Conservation (phyloP, 2,329 filamentous ascomycete genomes). For the Alternaria sp. region DNA sequence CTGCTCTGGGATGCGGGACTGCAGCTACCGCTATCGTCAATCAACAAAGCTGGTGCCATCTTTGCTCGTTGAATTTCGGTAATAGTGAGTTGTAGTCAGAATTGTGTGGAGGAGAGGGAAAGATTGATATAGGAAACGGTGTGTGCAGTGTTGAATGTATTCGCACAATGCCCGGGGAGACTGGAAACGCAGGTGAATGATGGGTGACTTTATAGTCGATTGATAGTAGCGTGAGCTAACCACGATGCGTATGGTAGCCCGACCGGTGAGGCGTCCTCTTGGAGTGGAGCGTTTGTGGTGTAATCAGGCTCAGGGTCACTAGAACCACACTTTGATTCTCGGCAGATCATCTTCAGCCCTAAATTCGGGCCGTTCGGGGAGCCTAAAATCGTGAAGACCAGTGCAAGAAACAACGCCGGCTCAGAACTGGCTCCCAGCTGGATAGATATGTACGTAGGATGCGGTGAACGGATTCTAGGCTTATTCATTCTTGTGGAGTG, state of each 20-base stretch:
- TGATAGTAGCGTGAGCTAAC: conserved; percentile 15
- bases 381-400: neutral
- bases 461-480: conserved; percentile 8
- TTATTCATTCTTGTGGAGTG: conserved; percentile 8
- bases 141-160: neutral
- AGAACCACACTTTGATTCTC: conserved; percentile 5
- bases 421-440: neutral
- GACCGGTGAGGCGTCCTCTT: conserved; percentile 13
- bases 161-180: neutral
- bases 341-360: conserved; percentile 8
- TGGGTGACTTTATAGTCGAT: conserved; percentile 18
- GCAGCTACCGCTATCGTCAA: conserved; percentile 2
- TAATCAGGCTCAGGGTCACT: conserved; percentile 15
- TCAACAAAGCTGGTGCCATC: conserved; percentile 12
- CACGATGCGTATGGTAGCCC: conserved; percentile 5
- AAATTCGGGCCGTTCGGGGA: conserved; percentile 3
- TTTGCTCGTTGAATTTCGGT: neutral
- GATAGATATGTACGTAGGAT: neutral
- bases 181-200: neutral
- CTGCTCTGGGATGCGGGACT: neutral
- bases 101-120: neutral
- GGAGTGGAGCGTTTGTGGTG: conserved; percentile 11
- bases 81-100: neutral
- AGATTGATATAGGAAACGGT: neutral
- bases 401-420: neutral